phyloP scores from a whole-genome alignment of 345 rosid species.

The Rhodamnia rubescens region DNA sequence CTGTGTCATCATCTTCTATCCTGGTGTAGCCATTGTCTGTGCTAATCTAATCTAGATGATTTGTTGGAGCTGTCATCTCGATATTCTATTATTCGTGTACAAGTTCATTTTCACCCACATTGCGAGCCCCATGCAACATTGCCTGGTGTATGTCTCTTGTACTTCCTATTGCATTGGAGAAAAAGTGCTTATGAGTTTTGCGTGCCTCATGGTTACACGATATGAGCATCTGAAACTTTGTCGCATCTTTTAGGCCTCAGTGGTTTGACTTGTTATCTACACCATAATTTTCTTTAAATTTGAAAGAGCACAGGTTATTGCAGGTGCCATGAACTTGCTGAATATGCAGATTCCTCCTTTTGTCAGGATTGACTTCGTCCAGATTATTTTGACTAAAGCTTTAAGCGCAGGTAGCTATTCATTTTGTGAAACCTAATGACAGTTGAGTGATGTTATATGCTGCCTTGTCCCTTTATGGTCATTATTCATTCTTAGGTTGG shows the following conservation, averaged over 20 bases:
- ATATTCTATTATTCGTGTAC: not conserved
- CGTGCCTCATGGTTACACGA: not conserved
- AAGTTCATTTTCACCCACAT: not conserved
- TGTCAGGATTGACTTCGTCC: conserved; percentile 68
- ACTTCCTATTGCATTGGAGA: not conserved
- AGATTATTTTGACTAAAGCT: conserved; percentile 50
- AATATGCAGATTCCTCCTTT: conserved; percentile 66
- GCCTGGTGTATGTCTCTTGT: not conserved
- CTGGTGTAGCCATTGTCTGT: not conserved
- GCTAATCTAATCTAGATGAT: not conserved
- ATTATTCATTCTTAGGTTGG: not conserved
- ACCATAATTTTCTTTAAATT: conserved; percentile 7
- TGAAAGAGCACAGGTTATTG: conserved; percentile 53
- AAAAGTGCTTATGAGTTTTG: not conserved
- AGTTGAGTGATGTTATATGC: not conserved
- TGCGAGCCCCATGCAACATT: not conserved
- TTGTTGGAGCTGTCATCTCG: not conserved
- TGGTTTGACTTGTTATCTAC: not conserved
- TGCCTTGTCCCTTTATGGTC: not conserved
- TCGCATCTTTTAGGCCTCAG: not conserved
- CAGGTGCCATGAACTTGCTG: conserved; percentile 69
- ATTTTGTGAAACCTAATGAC: not conserved
- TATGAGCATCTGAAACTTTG: not conserved
- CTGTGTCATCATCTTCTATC: not conserved
- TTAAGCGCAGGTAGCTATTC: conserved; percentile 42